Evolutionary conservation across 495 filamentous ascomycete species (phyloP), one percentile per base, ranked within the genome.

Genomic region (Viridothelium virens): DNA sequence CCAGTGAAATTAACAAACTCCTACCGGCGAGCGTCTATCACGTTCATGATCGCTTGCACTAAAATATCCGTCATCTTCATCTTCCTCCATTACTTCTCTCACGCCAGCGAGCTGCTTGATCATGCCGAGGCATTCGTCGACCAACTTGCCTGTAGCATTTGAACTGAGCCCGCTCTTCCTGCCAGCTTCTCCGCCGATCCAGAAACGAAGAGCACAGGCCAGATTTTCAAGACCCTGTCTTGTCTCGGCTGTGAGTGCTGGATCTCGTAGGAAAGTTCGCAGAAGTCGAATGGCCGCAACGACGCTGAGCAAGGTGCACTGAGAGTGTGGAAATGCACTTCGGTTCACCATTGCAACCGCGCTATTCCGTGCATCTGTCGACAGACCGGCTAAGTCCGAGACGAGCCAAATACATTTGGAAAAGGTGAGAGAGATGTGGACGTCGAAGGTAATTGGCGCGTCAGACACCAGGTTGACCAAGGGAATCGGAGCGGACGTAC

Each of bases 391-490:
- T n/a, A 59, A 16, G 53, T 59, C 53, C 18, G 81, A 77, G 18
- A 91, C 79, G 47, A 93, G 83, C 11, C 87, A 83, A 12, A 90
- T 85, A 61, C 89, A 88, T 84, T 91, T 92, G 9, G 91, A 90
- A 67, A 91, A 91, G 31, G 87, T 84, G 10, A 96, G 84, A 2
- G 91, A 86, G 67, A 89, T 82, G 16, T 80, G 81, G 33, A 91
- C 83, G 69, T 93, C 90, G 2, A 82, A 80, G 4, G 84, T 79
- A 18, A 86, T 68, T 5, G 76, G 73, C 2, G 65, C 53, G 33
- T 72, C 69, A 33, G 66, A 65, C 53, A 77, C 68, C 5, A 72
- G 53, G 64, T 77, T 75, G 38, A 74, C 70, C 34, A 75, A 65
- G 0, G 63, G 44, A 47, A 62, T 47, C 16, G 7, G 61, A 63